Evolutionary conservation across 306 rosid species (phyloP).

Genomic region (Vachellia collinsii): DNA sequence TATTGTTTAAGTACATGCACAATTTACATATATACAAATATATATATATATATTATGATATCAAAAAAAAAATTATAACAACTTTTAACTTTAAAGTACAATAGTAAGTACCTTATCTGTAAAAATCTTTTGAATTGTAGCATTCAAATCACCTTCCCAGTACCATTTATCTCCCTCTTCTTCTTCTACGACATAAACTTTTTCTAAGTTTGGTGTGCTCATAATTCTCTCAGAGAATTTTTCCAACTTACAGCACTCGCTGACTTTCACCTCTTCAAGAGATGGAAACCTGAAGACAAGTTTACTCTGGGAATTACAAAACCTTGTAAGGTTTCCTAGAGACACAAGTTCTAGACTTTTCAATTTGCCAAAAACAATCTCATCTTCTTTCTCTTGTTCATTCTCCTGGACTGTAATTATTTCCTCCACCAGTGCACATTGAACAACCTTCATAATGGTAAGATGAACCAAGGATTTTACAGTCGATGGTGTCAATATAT

Average conservation of each 20-base stretch:
- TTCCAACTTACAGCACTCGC: not conserved
- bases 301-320: not conserved
- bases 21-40: too few relatives aligned
- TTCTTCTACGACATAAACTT: not conserved
- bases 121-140: not conserved
- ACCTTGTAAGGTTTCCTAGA: constrained; percentile 5
- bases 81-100: not conserved
- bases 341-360: constrained; percentile 3
- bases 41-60: too few relatives aligned
- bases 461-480: constrained; percentile 28
- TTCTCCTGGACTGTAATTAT: not conserved
- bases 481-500: constrained; percentile 29
- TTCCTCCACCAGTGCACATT: not conserved
- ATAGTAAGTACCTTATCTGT: not conserved
- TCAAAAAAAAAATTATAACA: not conserved
- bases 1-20: too few relatives aligned
- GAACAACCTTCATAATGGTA: not conserved
- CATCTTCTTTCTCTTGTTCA: not conserved
- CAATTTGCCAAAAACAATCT: constrained; percentile 25
- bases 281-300: not conserved
- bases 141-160: constrained; percentile 9
- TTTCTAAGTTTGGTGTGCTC: not conserved
- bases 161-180: not conserved
- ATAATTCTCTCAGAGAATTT: not conserved
- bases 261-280: not conserved